phyloP scores from a whole-genome alignment of 352 stramenopile genomes.

The Globisporangium middletonii region DNA sequence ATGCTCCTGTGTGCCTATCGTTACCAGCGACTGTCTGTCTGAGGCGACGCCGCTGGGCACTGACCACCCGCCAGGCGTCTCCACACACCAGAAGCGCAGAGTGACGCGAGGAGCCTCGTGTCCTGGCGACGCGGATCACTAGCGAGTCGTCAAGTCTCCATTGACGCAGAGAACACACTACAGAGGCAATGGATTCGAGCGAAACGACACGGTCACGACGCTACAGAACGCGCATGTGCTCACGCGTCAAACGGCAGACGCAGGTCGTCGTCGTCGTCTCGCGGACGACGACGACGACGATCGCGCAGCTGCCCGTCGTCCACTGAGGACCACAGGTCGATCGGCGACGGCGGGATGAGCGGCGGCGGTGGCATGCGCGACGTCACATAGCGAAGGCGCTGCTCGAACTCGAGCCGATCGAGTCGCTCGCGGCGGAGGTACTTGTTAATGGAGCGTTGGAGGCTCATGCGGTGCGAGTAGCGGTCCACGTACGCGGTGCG shows the following conservation, averaged over 20 bases:
- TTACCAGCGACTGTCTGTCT: not conserved
- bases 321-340: not conserved
- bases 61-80: too few species aligned
- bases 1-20: not conserved
- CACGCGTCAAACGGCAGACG: constrained; percentile 1
- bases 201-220: too few species aligned
- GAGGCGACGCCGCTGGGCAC: too few species aligned
- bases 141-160: too few species aligned
- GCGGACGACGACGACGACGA: not conserved
- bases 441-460: not conserved
- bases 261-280: constrained; percentile 3
- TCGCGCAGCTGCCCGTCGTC: not conserved
- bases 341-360: constrained; percentile 3
- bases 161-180: too few species aligned
- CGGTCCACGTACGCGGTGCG: not conserved
- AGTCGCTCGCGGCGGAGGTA: not conserved
- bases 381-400: too few species aligned
- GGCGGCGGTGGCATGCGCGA: not conserved
- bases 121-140: too few species aligned
- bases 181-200: too few species aligned
- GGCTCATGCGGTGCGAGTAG: not conserved
- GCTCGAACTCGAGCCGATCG: not conserved
- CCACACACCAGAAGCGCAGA: too few species aligned
- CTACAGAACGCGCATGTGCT: not conserved
- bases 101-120: too few species aligned